Conservation (phyloP, 805 yeast genomes). For the Suhomyces canberraensis region DNA sequence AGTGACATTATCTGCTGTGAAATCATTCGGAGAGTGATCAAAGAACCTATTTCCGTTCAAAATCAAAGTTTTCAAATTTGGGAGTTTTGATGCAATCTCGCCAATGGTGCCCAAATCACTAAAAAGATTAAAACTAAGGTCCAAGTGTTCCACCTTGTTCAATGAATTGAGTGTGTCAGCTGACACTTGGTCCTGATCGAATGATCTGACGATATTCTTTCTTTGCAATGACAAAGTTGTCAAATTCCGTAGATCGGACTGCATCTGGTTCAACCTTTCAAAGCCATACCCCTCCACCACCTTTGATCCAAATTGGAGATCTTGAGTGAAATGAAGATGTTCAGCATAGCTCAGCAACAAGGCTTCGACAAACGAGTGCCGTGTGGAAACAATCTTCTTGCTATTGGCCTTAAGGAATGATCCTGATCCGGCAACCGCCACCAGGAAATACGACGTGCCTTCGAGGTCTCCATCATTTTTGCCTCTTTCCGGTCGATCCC, state of each 20-base stretch:
- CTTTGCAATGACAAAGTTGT: conserved; percentile 49
- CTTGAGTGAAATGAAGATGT: conserved; percentile 13
- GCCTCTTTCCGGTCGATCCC: conserved; percentile 74
- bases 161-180: background rate
- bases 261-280: conserved; percentile 48
- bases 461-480: conserved; percentile 63
- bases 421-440: conserved; percentile 44
- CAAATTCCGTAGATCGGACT: conserved; percentile 45
- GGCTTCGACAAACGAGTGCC: conserved; percentile 44
- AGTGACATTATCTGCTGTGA: conserved; percentile 9
- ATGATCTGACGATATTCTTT: conserved; percentile 27
- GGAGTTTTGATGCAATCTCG: conserved; percentile 34
- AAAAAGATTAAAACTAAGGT: conserved; percentile 60
- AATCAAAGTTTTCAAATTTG: conserved; percentile 39
- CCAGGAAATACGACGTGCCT: conserved; percentile 54
- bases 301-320: conserved; percentile 53
- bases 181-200: conserved; percentile 18
- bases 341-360: conserved; percentile 46
- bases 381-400: conserved; percentile 23
- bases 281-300: conserved; percentile 63
- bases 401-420: conserved; percentile 56
- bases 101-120: too few relatives aligned
- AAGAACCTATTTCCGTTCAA: conserved; percentile 55
- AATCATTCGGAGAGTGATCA: too few relatives aligned
- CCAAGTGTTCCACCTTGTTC: conserved; percentile 34